A percentile compares a stretch with the other conserved stretches of the same genome.
phyloP scores from a whole-genome alignment of 2,329 filamentous ascomycete species.

The Tolypocladium nubicola region DNA sequence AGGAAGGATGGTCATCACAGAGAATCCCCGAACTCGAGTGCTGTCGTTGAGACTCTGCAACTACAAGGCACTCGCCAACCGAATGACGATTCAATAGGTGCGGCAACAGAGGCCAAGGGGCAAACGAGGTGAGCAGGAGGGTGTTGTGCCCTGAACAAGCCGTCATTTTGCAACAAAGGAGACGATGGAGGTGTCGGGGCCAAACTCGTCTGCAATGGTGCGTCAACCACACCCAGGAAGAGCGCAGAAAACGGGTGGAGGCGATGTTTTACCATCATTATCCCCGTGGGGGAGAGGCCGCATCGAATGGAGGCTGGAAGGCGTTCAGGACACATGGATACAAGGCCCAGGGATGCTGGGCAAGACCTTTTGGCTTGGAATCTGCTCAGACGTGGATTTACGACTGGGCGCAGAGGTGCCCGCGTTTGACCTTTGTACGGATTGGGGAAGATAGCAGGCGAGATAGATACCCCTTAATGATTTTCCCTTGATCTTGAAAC shows the following conservation, averaged over 20 bases:
- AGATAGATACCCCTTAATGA: slow-evolving; percentile 10
- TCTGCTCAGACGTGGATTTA: background rate
- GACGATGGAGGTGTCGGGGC: background rate
- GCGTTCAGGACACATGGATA: slow-evolving; percentile 4
- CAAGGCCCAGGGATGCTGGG: background rate
- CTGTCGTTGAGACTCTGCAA: slow-evolving; percentile 47
- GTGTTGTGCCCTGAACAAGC: background rate
- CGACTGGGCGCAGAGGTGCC: background rate
- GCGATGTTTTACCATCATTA: background rate
- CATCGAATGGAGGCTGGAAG: background rate
- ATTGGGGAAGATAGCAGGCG: slow-evolving; percentile 1
- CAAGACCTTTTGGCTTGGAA: background rate
- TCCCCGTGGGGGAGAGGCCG: background rate
- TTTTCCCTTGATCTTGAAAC: background rate
- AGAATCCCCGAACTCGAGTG: slow-evolving; percentile 40
- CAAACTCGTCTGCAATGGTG: background rate
- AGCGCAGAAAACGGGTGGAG: background rate
- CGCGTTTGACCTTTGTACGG: background rate
- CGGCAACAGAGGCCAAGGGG: background rate
- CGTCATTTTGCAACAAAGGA: background rate
- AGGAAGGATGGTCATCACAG: slow-evolving; percentile 44
- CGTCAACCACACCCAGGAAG: background rate
- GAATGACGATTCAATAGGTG: slow-evolving; percentile 24
- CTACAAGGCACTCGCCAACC: slow-evolving; percentile 38
- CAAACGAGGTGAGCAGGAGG: background rate